These are phyloP conservation scores for Phytopythium oedochilum DNA, from an alignment of 352 stramenopile genomes.

Conservation along the genomic window DNA sequence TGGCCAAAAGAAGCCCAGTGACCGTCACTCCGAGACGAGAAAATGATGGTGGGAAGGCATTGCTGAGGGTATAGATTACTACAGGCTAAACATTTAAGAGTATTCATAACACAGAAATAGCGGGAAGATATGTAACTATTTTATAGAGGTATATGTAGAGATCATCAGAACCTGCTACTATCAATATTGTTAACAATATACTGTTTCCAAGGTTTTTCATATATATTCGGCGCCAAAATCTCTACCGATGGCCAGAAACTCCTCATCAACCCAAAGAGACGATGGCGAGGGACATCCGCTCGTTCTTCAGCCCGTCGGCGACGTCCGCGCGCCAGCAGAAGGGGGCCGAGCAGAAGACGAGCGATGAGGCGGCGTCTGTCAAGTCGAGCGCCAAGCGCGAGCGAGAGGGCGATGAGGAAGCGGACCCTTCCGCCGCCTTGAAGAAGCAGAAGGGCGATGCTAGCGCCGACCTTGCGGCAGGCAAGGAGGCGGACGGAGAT, in stretches of 20 bases:
- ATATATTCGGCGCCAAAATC: constrained; percentile 7
- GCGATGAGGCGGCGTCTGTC: too few relatives aligned
- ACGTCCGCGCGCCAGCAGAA: background rate
- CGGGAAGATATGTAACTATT: too few relatives aligned
- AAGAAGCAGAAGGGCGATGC: background rate
- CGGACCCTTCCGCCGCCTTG: background rate
- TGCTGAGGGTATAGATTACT: background rate
- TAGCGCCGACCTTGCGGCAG: background rate
- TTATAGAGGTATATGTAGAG: too few relatives aligned
- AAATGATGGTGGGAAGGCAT: background rate
- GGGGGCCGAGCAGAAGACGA: background rate
- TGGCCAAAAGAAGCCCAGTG: background rate
- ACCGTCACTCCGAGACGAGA: background rate
- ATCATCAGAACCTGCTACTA: too few relatives aligned
- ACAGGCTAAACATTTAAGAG: background rate
- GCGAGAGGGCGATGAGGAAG: background rate
- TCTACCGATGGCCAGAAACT: too few relatives aligned
- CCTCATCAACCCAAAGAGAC: too few relatives aligned
- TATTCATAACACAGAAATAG: too few relatives aligned
- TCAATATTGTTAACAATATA: too few relatives aligned
- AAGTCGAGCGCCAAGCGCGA: constrained; percentile 1
- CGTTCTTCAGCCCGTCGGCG: constrained; percentile 40
- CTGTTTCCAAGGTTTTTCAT: too few relatives aligned
- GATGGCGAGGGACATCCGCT: constrained; percentile 44
- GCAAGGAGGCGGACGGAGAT: background rate